Base-by-base conservation (phyloP, 1,284 basidiomycete genomes). In the Leccinum ponderosum region DNA sequence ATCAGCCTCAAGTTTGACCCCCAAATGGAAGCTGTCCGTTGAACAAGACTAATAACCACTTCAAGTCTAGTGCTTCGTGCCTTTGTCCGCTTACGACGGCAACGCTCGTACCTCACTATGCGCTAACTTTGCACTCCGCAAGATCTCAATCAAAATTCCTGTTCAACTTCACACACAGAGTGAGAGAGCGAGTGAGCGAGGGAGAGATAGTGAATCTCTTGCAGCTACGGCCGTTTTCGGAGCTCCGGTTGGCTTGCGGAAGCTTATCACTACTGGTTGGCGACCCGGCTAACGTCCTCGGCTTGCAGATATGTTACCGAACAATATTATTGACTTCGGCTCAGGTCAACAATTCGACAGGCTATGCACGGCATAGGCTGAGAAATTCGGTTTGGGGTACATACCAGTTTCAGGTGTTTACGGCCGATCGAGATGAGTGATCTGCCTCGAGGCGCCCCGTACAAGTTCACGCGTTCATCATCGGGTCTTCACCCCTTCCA, bases 391-490 rank as follows among this genome's bases (percentile, higher is more conserved):
- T 53, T 61, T 55, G 35, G 54, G 27, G 37, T 44, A 17, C n/a
- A 6, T 25, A 17, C 55, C 51, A 37, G 64, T 53, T 62, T 65
- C 63, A 56, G 65, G 56, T 56, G 42, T 58, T 17, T 17, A 27
- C 50, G 51, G 44, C 17, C 55, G 66, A 59, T 64, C 56, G 52
- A 53, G 52, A 53, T 53, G 11, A n/a, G 37, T 53, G 66, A 59
- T 64, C 58, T 57, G 65, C 66, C 66, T 66, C 59, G 57, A 66
- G 65, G 66, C 57, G 8, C 20, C n/a, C 22, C 35, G 1, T 29
- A 27, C 17, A 35, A 35, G 42, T 67, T 65, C 65, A 37, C 64
- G 66, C 66, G 57, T 66, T 68, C 64, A 66, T 60, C 53, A 65
- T 57, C 51, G 33, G 60, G 33, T 22, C 50, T 66, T 14, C 22